A percentile compares a stretch with the other conserved stretches of the same genome.
These are phyloP conservation scores for Syncephalastrum sp. DNA, from an alignment of 371 early-diverging fungal species.

Conservation along the genomic window DNA sequence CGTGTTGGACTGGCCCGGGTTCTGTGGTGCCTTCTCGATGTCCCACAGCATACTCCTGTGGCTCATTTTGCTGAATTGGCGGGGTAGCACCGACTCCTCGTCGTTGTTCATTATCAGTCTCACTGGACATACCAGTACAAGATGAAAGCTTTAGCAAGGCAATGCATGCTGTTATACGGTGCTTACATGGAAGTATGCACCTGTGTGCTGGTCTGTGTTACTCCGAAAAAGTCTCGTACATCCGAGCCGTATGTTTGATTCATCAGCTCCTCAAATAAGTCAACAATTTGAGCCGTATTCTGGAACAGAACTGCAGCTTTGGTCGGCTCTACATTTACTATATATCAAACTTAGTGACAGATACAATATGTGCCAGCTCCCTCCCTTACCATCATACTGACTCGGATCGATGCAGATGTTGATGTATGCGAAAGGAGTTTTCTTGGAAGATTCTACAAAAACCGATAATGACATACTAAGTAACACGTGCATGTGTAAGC, in stretches of 20 bases:
- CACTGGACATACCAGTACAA: not conserved
- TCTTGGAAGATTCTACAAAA: slow-evolving; percentile 14
- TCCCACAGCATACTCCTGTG: not conserved
- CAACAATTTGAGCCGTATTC: slow-evolving; percentile 22
- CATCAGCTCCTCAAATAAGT: slow-evolving; percentile 21
- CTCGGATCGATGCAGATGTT: slow-evolving; percentile 28
- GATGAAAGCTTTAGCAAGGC: not conserved
- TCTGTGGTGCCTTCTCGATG: too few relatives aligned
- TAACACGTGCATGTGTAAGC: not conserved
- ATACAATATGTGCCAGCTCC: not conserved
- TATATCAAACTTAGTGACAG: not conserved
- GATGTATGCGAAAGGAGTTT: slow-evolving; percentile 38
- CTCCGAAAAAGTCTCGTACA: slow-evolving; percentile 11
- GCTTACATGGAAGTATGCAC: not conserved
- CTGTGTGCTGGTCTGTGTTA: not conserved
- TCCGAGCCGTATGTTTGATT: slow-evolving; percentile 16
- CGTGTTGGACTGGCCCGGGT: too few relatives aligned
- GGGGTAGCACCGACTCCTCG: not conserved
- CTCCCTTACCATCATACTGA: slow-evolving; percentile 35
- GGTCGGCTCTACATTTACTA: slow-evolving; percentile 47
- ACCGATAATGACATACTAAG: not conserved
- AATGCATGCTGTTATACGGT: not conserved
- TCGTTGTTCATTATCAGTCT: not conserved
- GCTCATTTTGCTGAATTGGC: not conserved
- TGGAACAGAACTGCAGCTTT: slow-evolving; percentile 39